These are phyloP conservation scores for Artemisia tridentata DNA, from an alignment of 129 eudicot species.

Conservation along the genomic window DNA sequence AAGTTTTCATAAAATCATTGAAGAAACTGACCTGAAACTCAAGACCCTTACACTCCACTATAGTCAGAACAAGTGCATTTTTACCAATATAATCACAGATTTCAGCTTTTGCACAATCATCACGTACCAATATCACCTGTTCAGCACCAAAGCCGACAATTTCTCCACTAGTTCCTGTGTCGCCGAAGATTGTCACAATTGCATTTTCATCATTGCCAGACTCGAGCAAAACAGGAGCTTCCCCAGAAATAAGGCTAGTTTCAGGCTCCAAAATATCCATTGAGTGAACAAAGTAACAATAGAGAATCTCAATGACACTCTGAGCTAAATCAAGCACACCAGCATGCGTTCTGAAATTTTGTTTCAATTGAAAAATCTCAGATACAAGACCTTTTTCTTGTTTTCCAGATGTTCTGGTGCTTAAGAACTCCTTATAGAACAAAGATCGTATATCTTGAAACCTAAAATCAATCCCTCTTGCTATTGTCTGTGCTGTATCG, in stretches of 20 bases:
- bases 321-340: neutral
- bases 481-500: neutral
- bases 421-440: neutral
- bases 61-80: too few species aligned
- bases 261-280: neutral
- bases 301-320: neutral
- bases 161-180: too few species aligned
- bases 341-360: neutral
- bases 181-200: too few species aligned
- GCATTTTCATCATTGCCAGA: too few species aligned
- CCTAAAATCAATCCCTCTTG: slow-evolving; percentile 1
- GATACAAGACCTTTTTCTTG: neutral
- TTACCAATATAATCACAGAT: too few species aligned
- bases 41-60: too few species aligned
- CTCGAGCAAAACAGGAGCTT: neutral
- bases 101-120: too few species aligned
- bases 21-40: too few species aligned
- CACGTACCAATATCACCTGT: too few species aligned
- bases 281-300: neutral
- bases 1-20: too few species aligned
- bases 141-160: too few species aligned
- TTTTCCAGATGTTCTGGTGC: neutral
- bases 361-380: neutral
- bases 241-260: neutral
- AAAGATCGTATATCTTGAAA: neutral